Evolutionary conservation across 2,329 filamentous ascomycete genomes (phyloP), one percentile per base, ranked within the genome.

Genomic region (Xylariaceae sp.): DNA sequence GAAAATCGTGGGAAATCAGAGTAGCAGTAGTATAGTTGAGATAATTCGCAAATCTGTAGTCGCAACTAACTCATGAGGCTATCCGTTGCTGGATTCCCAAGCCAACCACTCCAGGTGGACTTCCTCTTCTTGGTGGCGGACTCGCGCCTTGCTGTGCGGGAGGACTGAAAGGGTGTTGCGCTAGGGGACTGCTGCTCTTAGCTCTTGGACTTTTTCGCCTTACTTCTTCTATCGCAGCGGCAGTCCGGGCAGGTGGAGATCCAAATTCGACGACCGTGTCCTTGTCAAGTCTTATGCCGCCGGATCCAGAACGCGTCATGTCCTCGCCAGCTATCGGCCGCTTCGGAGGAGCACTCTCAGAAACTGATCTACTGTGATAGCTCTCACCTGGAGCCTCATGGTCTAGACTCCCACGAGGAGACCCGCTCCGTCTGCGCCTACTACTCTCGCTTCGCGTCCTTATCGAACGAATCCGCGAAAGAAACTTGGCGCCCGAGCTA

Each of bases 201-300:
- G 48, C 37, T 11, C 54, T 39, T 5, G 60, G 60, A 14, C 57
- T 58, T 19, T 19, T 48, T 24, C 33, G 46, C 33, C 24, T 56
- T 34, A 29, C 51, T 46, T 49, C 60, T 4, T 47, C 60, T 12
- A 52, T 29, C 5, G 46, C 33, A 23, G 45, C 56, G 8, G 56
- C 56, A 16, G 49, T 23, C 7, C 47, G 46, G 6, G 50, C 34
- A 11, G 55, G 37, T 19, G 63, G 60, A 2, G 64, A 60, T 8
- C 69, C 70, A 29, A 71, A 72, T 48, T 67, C 69, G 24, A 71
- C 65, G 2, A 71, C 53, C 6, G 53, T 60, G 3, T 69, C 69
- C 29, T 70, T 58, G 12, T 64, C 60, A 14, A 71, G 62, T 28
- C 63, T 58, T 34, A 72, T 60, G 1, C 69, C 70, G 2, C 67